phyloP scores from a whole-genome alignment of 441 rosid genomes.

The Corymbia citriodora region DNA sequence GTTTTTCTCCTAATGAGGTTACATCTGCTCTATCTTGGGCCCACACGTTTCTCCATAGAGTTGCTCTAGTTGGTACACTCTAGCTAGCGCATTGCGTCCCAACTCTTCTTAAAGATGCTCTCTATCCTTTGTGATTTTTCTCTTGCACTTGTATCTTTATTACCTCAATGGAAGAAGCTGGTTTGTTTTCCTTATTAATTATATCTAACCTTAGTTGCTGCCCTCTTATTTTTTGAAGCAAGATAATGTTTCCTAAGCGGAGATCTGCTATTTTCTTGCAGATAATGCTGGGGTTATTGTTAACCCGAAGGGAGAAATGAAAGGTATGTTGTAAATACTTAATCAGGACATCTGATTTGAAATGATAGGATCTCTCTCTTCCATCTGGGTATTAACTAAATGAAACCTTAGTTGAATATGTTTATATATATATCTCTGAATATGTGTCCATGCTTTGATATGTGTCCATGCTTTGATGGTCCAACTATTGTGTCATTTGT shows the following conservation, averaged over 20 bases:
- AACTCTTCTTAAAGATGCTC: not conserved
- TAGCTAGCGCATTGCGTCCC: not conserved
- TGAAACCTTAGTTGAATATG: not conserved
- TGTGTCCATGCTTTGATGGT: not conserved
- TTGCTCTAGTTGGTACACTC: not conserved
- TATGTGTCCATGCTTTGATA: not conserved
- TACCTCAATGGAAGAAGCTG: not conserved
- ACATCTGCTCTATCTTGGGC: not conserved
- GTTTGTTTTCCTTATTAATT: not conserved
- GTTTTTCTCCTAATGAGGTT: not conserved
- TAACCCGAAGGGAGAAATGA: slow-evolving; percentile 80
- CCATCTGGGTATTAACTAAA: not conserved
- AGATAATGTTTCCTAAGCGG: not conserved
- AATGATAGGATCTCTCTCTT: not conserved
- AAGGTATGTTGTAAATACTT: slow-evolving; percentile 25
- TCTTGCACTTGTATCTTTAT: not conserved
- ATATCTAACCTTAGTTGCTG: not conserved
- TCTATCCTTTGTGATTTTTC: not conserved
- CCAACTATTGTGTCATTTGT: not conserved
- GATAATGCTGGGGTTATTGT: slow-evolving; percentile 80
- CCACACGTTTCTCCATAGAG: not conserved
- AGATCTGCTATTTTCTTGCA: not conserved
- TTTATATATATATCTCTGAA: not conserved
- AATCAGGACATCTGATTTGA: not conserved
- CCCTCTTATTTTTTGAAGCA: not conserved